Conservation (phyloP, 306 rosid species). For the Malus asiatica region DNA sequence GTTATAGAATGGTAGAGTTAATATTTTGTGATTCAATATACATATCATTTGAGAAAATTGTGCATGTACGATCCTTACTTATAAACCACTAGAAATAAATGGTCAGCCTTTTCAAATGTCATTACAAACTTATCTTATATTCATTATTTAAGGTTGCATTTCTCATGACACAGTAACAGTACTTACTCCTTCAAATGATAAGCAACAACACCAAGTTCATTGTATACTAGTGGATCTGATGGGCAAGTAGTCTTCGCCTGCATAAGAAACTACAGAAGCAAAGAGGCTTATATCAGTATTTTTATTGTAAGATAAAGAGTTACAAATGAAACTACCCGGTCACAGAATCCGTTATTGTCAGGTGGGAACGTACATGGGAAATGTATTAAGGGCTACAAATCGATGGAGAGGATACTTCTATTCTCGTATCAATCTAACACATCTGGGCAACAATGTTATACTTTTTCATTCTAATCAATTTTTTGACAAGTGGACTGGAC, state of each 20-base stretch:
- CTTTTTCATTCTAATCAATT: too few species aligned
- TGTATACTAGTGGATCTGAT: constrained; percentile 87
- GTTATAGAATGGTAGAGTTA: not conserved
- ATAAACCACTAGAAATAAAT: not conserved
- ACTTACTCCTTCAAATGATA: constrained; percentile 91
- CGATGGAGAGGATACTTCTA: not conserved
- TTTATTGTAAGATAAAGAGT: not conserved
- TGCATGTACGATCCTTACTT: not conserved
- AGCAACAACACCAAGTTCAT: constrained; percentile 97
- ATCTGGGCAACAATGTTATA: too few species aligned
- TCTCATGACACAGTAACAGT: constrained; percentile 9
- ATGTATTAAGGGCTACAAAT: not conserved
- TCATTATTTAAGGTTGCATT: not conserved
- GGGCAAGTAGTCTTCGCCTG: constrained; percentile 86
- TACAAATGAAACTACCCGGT: not conserved
- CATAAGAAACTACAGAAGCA: constrained; percentile 55
- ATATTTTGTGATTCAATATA: not conserved
- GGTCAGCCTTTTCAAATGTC: not conserved
- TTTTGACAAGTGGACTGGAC: too few species aligned
- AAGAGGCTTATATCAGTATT: constrained; percentile 13
- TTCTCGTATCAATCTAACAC: too few species aligned
- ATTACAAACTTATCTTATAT: not conserved
- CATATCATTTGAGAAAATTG: not conserved
- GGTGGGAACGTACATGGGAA: not conserved
- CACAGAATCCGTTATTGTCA: not conserved